phyloP scores from a whole-genome alignment of 2,329 filamentous ascomycete genomes.

The Monilinia fructigena region DNA sequence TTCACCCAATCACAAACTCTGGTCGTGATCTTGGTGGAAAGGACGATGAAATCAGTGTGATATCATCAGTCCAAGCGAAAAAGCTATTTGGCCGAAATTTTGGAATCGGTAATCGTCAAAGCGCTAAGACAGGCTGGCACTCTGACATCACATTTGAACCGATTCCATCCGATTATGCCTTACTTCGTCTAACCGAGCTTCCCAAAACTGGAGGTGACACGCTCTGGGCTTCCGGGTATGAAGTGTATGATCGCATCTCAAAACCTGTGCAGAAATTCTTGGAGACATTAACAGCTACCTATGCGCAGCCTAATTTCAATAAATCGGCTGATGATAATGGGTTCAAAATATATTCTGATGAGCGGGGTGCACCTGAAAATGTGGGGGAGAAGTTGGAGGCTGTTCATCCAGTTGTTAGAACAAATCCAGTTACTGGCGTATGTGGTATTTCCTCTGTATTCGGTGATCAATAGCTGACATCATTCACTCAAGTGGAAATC shows the following conservation, averaged over 20 bases:
- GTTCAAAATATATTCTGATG: constrained; percentile 47
- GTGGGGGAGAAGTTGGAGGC: constrained; percentile 49
- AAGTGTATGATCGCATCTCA: constrained; percentile 64
- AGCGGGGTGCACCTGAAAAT: constrained; percentile 52
- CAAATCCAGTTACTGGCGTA: constrained; percentile 54
- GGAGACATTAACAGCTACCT: constrained; percentile 56
- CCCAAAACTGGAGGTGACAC: constrained; percentile 47
- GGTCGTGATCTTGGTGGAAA: constrained; percentile 52
- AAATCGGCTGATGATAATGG: constrained; percentile 48
- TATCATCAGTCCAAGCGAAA: constrained; percentile 56
- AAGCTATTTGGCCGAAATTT: constrained; percentile 49
- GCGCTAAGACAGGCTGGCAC: constrained; percentile 53
- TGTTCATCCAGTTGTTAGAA: constrained; percentile 54
- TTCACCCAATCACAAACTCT: constrained; percentile 58
- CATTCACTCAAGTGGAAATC: constrained; percentile 47
- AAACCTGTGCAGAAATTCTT: constrained; percentile 56
- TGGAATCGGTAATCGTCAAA: constrained; percentile 47
- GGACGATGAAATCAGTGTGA: constrained; percentile 63
- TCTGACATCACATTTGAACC: constrained; percentile 66
- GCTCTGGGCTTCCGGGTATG: constrained; percentile 66
- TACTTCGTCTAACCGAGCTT: constrained; percentile 39
- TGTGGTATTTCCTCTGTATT: not conserved
- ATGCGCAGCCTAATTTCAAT: constrained; percentile 51
- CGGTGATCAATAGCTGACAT: not conserved
- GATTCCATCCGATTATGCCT: constrained; percentile 61